Evolutionary conservation across 164 flowering plant genomes (phyloP).

Genomic region (Vitis amurensis): DNA sequence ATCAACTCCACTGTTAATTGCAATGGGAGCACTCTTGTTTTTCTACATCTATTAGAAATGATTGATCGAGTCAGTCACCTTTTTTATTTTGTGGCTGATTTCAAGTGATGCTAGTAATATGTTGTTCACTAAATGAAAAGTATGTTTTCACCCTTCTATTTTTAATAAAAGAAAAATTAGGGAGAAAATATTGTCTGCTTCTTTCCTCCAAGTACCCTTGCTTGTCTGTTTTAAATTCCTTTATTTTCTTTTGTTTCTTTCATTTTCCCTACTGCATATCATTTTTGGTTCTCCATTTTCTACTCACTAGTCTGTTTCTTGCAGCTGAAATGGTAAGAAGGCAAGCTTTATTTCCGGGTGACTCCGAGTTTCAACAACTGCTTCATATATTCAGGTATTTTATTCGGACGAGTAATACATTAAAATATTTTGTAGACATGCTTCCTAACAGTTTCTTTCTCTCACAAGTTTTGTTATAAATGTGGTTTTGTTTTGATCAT

Average conservation of each 20-base stretch:
- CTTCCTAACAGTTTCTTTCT: not conserved
- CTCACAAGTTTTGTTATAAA: not conserved
- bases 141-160: too few species aligned
- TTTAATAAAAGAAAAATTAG: too few species aligned
- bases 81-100: too few species aligned
- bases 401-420: not conserved
- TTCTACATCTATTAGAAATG: too few species aligned
- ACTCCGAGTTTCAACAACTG: conserved; percentile 96
- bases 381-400: conserved; percentile 89
- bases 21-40: too few species aligned
- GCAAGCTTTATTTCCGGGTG: conserved; percentile 95
- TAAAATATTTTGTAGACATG: too few species aligned
- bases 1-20: too few species aligned
- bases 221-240: not conserved
- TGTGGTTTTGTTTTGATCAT: not conserved
- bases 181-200: too few species aligned
- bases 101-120: too few species aligned
- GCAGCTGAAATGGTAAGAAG: conserved; percentile 94
- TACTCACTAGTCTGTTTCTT: not conserved
- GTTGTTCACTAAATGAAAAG: too few species aligned
- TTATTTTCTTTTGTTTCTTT: not conserved
- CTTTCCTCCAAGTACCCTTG: not conserved
- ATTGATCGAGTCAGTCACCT: too few species aligned
- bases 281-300: not conserved
- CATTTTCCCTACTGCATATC: not conserved